These are phyloP conservation scores for Boletus vermiculosoides DNA, from an alignment of 768 basidiomycete species.

Conservation along the genomic window DNA sequence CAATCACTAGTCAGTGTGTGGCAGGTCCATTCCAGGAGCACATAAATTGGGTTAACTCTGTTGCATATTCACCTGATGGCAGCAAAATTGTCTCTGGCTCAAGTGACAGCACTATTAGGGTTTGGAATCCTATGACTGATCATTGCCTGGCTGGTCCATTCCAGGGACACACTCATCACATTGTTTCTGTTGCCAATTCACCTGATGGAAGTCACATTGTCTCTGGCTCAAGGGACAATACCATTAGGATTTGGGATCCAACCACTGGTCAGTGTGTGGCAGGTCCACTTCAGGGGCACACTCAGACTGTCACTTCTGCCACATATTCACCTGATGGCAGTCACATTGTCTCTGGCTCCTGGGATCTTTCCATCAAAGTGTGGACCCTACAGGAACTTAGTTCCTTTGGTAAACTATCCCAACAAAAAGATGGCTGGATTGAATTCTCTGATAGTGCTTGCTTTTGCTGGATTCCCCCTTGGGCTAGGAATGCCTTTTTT, in stretches of 20 bases:
- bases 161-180: neutral
- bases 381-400: neutral
- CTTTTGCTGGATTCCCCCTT: neutral
- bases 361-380: neutral
- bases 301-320: neutral
- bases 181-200: too few relatives aligned
- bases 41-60: neutral
- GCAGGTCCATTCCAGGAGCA: conserved; percentile 22
- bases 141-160: conserved; percentile 16
- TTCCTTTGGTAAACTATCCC: neutral
- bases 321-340: neutral
- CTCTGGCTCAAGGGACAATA: neutral
- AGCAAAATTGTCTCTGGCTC: neutral
- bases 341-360: neutral
- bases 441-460: neutral
- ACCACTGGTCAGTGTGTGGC: conserved; percentile 4
- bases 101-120: neutral
- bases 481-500: neutral
- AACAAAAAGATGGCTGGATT: neutral
- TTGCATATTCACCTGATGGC: neutral
- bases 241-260: conserved; percentile 13
- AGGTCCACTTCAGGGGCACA: neutral
- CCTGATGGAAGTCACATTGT: too few relatives aligned
- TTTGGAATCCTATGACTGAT: conserved; percentile 21
- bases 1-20: conserved; percentile 15